Evolutionary conservation across 805 yeast species (phyloP).

Genomic region (Kodamaea leandrae): DNA sequence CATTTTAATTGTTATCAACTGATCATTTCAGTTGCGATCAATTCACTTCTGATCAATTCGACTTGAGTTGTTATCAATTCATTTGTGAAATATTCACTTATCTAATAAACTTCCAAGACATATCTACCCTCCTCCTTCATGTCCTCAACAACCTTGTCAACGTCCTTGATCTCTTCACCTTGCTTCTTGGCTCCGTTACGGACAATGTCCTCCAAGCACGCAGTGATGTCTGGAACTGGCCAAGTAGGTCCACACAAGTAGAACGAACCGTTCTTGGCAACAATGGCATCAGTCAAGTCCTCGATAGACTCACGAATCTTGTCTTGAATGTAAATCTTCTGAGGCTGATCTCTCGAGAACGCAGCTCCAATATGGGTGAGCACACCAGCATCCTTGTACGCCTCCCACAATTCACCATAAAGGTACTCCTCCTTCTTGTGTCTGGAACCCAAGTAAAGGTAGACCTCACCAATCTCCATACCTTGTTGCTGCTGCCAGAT

Average conservation of each 20-base stretch:
- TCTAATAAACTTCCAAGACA: slow-evolving; percentile 88
- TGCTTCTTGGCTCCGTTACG: slow-evolving; percentile 63
- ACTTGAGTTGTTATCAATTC: too few species aligned
- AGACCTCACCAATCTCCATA: slow-evolving; percentile 81
- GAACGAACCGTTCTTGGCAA: slow-evolving; percentile 78
- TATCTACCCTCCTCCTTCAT: slow-evolving; percentile 91
- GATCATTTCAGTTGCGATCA: too few species aligned
- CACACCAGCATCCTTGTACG: slow-evolving; percentile 86
- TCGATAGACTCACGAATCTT: slow-evolving; percentile 75
- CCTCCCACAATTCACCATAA: slow-evolving; percentile 97
- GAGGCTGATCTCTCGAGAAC: slow-evolving; percentile 94
- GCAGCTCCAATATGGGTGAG: slow-evolving; percentile 97
- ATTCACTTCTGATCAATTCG: too few species aligned
- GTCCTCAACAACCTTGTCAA: slow-evolving; percentile 81
- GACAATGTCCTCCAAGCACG: slow-evolving; percentile 81
- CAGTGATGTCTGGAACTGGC: slow-evolving; percentile 97
- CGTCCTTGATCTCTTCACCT: slow-evolving; percentile 63
- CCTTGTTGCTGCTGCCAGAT: slow-evolving; percentile 92
- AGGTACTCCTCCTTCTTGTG: slow-evolving; percentile 93
- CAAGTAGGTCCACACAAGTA: slow-evolving; percentile 98
- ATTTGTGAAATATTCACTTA: too few species aligned
- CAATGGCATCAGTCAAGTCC: slow-evolving; percentile 76
- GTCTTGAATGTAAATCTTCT: slow-evolving; percentile 94
- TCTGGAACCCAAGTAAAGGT: slow-evolving; percentile 87
- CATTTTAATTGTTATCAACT: too few species aligned